Conservation (phyloP, 2,329 filamentous ascomycete genomes). For the Xylaria sp. region DNA sequence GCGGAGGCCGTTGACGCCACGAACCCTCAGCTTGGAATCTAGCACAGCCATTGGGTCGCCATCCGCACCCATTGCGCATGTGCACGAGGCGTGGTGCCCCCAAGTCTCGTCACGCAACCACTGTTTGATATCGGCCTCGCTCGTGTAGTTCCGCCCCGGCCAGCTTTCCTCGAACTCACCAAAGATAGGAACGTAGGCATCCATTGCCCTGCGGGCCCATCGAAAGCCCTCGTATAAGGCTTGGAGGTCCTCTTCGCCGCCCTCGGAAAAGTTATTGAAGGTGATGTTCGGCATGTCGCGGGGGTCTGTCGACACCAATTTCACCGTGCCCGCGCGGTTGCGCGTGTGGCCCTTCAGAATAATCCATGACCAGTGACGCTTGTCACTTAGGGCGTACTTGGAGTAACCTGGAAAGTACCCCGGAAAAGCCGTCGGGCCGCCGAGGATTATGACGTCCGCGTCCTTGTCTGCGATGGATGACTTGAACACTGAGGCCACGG, state of each 20-base stretch:
- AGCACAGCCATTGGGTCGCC: conserved; percentile 58
- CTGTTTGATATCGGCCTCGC: conserved; percentile 21
- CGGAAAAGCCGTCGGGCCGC: conserved; percentile 9
- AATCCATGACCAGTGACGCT: conserved; percentile 42
- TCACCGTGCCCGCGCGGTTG: conserved; percentile 62
- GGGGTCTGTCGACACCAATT: conserved; percentile 61
- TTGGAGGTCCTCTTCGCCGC: conserved; percentile 53
- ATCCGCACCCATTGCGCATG: conserved; percentile 38
- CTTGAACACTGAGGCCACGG: conserved; percentile 48
- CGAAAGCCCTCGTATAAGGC: conserved; percentile 60
- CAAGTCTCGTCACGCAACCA: conserved; percentile 27
- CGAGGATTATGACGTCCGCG: conserved; percentile 31
- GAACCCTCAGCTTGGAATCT: conserved; percentile 56
- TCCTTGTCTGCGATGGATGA: conserved; percentile 36
- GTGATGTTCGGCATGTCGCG: conserved; percentile 64
- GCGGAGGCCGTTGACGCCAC: conserved; percentile 54
- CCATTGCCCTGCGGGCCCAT: conserved; percentile 52
- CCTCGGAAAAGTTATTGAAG: conserved; percentile 60
- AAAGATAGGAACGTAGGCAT: conserved; percentile 3
- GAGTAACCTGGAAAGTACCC: conserved; percentile 28
- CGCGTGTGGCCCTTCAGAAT: conserved; percentile 64
- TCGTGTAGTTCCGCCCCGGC: conserved; percentile 5
- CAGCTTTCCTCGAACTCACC: conserved; percentile 16
- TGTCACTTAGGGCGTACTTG: conserved; percentile 40
- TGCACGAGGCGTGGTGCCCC: conserved; percentile 33